A percentile compares a stretch with the other conserved stretches of the same genome.
Evolutionary conservation across 257 asterid species (phyloP).

Genomic region (Vinca minor): DNA sequence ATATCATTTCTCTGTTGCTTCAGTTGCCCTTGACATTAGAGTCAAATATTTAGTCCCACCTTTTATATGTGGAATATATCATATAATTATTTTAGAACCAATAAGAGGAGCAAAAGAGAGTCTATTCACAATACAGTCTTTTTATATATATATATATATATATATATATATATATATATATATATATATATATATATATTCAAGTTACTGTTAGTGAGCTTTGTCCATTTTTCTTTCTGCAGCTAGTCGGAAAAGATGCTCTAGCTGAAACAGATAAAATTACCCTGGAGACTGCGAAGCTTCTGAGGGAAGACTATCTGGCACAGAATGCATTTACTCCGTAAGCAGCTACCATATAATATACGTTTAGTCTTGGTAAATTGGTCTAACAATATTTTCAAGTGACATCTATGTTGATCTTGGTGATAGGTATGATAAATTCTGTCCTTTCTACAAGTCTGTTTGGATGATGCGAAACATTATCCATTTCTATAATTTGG

Average conservation of each 20-base stretch:
- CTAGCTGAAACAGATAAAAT: slow-evolving; percentile 95
- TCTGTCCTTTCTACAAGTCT: slow-evolving; percentile 96
- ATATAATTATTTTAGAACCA: not conserved
- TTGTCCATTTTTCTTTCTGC: slow-evolving; percentile 24
- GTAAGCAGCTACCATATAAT: slow-evolving; percentile 29
- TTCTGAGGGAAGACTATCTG: slow-evolving; percentile 97
- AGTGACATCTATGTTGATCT: slow-evolving; percentile 3
- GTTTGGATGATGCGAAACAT: slow-evolving; percentile 99
- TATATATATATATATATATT: too few species aligned
- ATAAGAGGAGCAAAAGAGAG: not conserved
- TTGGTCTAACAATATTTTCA: not conserved
- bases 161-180: too few species aligned
- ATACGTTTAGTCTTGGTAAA: not conserved
- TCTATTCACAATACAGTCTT: not conserved
- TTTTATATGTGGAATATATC: too few species aligned
- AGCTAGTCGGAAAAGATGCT: slow-evolving; percentile 99
- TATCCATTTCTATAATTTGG: slow-evolving; percentile 89
- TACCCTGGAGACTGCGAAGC: slow-evolving; percentile 95
- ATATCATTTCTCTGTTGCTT: too few species aligned
- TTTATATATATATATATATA: too few species aligned
- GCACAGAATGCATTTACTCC: slow-evolving; percentile 99
- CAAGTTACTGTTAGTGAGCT: not conserved
- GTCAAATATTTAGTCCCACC: too few species aligned
- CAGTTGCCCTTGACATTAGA: too few species aligned
- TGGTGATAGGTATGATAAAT: slow-evolving; percentile 79